Conservation (phyloP, 805 yeast genomes). For the Danielozyma ontarioensis region DNA sequence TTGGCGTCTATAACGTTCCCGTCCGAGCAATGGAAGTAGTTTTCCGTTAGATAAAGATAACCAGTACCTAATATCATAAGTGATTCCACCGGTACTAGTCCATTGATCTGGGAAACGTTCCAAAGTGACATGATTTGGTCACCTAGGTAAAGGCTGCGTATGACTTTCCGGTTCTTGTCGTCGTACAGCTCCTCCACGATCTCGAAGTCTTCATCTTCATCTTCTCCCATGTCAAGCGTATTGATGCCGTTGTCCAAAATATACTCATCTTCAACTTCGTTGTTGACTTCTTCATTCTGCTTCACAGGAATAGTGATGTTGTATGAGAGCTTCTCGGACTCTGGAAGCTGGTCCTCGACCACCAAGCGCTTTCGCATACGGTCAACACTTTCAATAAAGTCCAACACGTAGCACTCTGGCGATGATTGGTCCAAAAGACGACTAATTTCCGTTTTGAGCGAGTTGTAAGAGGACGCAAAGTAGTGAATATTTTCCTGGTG, state of each 20-base stretch:
- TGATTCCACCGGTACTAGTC: constrained; percentile 73
- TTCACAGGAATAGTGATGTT: constrained; percentile 35
- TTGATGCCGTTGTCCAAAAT: constrained; percentile 19
- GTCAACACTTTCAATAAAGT: constrained; percentile 64
- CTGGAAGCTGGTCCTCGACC: constrained; percentile 45
- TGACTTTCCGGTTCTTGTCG: constrained; percentile 70
- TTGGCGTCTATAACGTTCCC: constrained; percentile 55
- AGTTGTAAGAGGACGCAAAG: constrained; percentile 43
- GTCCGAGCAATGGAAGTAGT: constrained; percentile 54
- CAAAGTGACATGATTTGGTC: constrained; percentile 69
- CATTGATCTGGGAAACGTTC: constrained; percentile 72
- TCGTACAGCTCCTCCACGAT: constrained; percentile 45
- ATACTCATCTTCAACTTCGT: constrained; percentile 7
- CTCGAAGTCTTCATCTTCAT: constrained; percentile 35
- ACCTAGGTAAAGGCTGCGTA: constrained; percentile 62
- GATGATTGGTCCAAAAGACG: constrained; percentile 22
- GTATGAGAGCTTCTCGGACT: constrained; percentile 39
- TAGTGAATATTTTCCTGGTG: constrained; percentile 53
- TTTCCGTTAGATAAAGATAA: constrained; percentile 64
- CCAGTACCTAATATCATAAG: constrained; percentile 63
- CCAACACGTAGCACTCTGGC: constrained; percentile 42
- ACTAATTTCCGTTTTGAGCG: constrained; percentile 38
- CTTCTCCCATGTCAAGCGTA: constrained; percentile 18
- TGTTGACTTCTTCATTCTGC: constrained; percentile 5
- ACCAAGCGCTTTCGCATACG: constrained; percentile 61